Conservation (phyloP, 495 filamentous ascomycete species). For the Durotheca rogersii region DNA sequence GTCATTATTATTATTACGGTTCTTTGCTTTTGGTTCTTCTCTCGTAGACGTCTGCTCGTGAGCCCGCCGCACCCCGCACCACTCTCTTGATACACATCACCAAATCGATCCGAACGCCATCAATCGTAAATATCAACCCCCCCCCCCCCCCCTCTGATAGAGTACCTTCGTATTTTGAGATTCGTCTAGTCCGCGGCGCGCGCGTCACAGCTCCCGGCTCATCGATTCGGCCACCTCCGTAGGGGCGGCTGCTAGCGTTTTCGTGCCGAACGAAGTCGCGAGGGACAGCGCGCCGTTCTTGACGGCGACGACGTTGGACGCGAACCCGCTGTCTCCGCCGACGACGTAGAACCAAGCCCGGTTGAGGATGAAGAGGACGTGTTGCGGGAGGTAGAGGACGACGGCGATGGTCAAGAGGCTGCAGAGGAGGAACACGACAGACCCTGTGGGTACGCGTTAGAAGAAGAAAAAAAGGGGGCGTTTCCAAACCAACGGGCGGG, state of each 20-base stretch:
- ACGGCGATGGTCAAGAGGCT: constrained; percentile 81
- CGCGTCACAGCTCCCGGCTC: constrained; percentile 42
- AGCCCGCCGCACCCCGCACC: too few species aligned
- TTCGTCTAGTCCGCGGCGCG: too few species aligned
- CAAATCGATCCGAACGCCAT: constrained; percentile 29
- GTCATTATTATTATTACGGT: too few species aligned
- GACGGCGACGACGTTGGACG: constrained; percentile 34
- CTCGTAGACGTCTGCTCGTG: constrained; percentile 8
- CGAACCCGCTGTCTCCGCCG: constrained; percentile 62
- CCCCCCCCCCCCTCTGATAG: background rate
- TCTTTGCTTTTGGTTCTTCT: too few species aligned
- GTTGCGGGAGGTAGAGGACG: constrained; percentile 89
- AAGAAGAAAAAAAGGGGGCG: background rate
- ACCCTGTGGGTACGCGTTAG: constrained; percentile 60
- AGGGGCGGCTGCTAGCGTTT: constrained; percentile 29
- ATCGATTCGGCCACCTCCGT: constrained; percentile 36
- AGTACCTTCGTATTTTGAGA: too few species aligned
- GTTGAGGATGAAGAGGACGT: constrained; percentile 72
- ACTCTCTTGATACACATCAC: constrained; percentile 13
- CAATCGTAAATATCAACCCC: background rate
- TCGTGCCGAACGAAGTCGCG: constrained; percentile 32
- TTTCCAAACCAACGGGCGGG: background rate
- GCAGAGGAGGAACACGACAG: constrained; percentile 82
- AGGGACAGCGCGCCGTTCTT: constrained; percentile 37
- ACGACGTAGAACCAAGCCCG: constrained; percentile 93